Evolutionary conservation across 139 green algal genomes (phyloP).

Genomic region (Volvox africanus): DNA sequence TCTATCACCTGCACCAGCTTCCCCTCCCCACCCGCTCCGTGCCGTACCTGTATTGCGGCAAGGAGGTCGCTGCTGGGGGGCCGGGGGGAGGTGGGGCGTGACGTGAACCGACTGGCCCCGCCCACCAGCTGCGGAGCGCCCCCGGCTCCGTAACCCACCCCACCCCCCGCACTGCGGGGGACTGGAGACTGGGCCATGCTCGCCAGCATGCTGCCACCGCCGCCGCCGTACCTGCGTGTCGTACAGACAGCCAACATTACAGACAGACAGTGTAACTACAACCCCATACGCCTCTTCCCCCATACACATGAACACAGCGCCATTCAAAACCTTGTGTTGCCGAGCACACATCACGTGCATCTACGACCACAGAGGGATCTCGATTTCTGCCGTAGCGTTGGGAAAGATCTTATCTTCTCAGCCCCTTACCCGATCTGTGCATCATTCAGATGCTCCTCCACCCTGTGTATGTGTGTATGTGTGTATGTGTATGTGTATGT

Average conservation of each 20-base stretch:
- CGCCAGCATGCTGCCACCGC: conserved; percentile 18
- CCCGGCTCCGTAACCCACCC: neutral
- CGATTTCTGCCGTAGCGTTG: no score
- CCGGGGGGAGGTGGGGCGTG: conserved; percentile 1
- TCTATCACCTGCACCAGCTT: neutral
- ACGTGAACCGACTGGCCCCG: neutral
- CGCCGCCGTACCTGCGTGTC: conserved; percentile 23
- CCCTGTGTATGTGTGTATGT: no score
- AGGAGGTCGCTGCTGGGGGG: conserved; percentile 2
- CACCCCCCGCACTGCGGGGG: neutral
- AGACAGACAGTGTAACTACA: no score
- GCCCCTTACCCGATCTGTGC: no score
- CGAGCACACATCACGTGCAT: no score
- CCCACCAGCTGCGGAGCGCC: neutral
- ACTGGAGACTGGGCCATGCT: conserved; percentile 25
- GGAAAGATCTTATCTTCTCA: no score
- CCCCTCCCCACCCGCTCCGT: neutral
- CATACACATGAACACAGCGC: no score
- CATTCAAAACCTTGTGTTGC: no score
- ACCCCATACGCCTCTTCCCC: no score
- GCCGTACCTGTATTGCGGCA: conserved; percentile 30
- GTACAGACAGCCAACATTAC: neutral
- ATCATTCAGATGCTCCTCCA: no score
- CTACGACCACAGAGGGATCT: no score
- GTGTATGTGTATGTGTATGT: no score